Conservation (phyloP, 805 yeast genomes). For the Groenewaldozyma salmanticensis region DNA sequence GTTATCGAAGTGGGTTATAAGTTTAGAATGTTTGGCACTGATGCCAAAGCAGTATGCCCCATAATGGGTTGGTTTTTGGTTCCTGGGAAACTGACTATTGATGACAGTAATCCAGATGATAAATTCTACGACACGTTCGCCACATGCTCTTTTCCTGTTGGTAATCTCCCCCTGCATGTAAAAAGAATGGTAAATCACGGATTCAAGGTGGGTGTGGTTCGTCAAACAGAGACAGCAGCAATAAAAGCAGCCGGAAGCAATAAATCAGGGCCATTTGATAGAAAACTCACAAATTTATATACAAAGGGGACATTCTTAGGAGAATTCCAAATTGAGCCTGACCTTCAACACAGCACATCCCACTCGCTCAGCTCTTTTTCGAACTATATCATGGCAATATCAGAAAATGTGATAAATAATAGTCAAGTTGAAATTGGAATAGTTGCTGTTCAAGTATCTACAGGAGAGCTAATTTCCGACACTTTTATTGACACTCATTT, state of each 20-base stretch:
- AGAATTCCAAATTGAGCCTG: conserved; percentile 36
- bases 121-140: conserved; percentile 51
- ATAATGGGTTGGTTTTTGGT: conserved; percentile 51
- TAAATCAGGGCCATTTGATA: conserved; percentile 49
- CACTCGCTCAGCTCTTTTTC: conserved; percentile 8
- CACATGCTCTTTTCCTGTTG: conserved; percentile 78
- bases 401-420: conserved; percentile 5
- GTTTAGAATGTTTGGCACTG: conserved; percentile 77
- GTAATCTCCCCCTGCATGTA: conserved; percentile 62
- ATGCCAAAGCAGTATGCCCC: conserved; percentile 62
- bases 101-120: conserved; percentile 39
- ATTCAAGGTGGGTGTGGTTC: conserved; percentile 75
- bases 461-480: conserved; percentile 73
- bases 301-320: conserved; percentile 81
- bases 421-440: conserved; percentile 30
- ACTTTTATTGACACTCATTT: conserved; percentile 49
- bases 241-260: conserved; percentile 47
- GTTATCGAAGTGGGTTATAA: conserved; percentile 89
- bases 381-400: conserved; percentile 21
- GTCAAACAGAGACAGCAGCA: conserved; percentile 75
- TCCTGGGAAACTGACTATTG: conserved; percentile 53
- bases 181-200: conserved; percentile 65
- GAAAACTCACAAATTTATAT: conserved; percentile 61
- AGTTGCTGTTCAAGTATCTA: conserved; percentile 57
- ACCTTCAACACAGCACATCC: no score